Base-by-base conservation (phyloP, 116 monocot species). In the Dioscorea cayenensis region DNA sequence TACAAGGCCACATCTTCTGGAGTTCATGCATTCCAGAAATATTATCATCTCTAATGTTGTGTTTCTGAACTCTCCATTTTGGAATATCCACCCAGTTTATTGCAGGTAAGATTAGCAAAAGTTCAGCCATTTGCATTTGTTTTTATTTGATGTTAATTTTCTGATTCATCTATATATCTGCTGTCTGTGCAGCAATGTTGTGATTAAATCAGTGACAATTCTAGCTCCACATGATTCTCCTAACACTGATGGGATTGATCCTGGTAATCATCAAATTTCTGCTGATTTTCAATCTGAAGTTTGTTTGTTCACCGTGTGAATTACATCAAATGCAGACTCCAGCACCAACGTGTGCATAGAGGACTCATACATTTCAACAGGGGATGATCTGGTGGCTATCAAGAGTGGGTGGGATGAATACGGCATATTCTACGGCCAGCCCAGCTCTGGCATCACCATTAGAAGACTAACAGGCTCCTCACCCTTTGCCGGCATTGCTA, bases 341-440 rank as follows among this genome's bases (percentile, higher is more conserved):
- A 83, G 88, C 81, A 79, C 85, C 21, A 79, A 88, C 60, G 88
- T 92, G 13, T 80, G 82, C 71, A 87, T 91, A 0, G 91, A 91
- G 76, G 87, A 91, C 63, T 83, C 80, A 73, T 80, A 85, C 78
- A 78, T 91, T 63, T 73, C 84, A n/a, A 85, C 87, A 9, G 91
- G 91, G 5, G 91, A 91, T 29, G 91, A 91, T 51, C 68, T 85
- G 14, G 76, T 91, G 17, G 82, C 90, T 12, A 65, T 90, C 2
- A 90, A 90, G 67, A 86, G 86, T 18, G 90, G 90, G 2, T 91
- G 91, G 91, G 91, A 91, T 52, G 85, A 91, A 78, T 91, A 91
- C 37, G 91, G 91, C 29, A 87, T 91, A 38, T 62, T 76, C 29
- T 84, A 84, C 23, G 82, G 82, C 36, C 83, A 76, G 38, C 85